Evolutionary conservation across 441 rosid species (phyloP), one percentile per base, ranked within the genome.

Genomic region (Bruguiera hainesii): DNA sequence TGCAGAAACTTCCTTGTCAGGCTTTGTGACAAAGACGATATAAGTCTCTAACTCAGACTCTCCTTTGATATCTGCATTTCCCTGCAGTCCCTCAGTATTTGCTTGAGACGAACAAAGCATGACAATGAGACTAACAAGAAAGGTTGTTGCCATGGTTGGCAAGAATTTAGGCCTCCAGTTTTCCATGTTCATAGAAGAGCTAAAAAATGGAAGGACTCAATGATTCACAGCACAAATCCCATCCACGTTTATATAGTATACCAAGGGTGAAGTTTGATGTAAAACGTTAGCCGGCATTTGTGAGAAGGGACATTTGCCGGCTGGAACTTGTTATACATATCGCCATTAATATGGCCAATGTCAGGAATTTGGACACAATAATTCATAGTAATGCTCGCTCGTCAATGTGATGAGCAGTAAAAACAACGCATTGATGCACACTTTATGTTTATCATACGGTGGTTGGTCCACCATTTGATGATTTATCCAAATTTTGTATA

Each of bases 21-120:
- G 80, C 48, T 71, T 71, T 26, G 67, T 60, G 4, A 87, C 75
- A 60, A 59, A 75, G 67, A 87, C 84, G 70, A 87, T 76, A 73
- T 83, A 87, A 16, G 82, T 83, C 57, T 71, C 55, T 30, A 79
- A 59, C 58, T 65, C 18, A 60, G 42, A 66, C 58, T 61, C 16
- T 52, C 52, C 67, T 28, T 64, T 23, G 30, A 26, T 56, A 26
- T 26, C 11, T 11, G 48, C 57, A 49, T 39, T 18, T 20, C 57
- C 62, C 4, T 18, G 19, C 48, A 13, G 50, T 57, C 31, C 52
- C n/a, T 33, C 20, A 25, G 67, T 67, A 46, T 62, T 42, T 37
- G 78, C 71, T 28, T 61, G 73, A 73, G 71, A 62, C 62, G 61
- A 71, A 56, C 63, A 55, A n/a, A 74, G 57, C 64, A 70, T 33